Conservation (phyloP, 2,329 filamentous ascomycete genomes). For the Trichoderma semiorbis region DNA sequence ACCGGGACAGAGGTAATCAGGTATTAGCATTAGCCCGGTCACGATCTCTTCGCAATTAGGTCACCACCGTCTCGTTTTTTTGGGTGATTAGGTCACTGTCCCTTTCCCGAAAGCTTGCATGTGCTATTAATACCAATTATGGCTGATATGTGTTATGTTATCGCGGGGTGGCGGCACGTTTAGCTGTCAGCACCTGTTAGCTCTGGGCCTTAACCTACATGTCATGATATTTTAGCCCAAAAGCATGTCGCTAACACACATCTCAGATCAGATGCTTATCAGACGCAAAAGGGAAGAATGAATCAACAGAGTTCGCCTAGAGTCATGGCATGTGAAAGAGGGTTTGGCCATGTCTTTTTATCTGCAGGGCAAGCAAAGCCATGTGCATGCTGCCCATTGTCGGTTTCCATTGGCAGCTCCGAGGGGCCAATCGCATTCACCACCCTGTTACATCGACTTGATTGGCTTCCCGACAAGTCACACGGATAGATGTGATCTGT, state of each 20-base stretch:
- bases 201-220: neutral
- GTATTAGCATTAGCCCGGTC: neutral
- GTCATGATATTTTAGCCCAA: neutral
- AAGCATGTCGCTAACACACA: neutral
- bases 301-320: neutral
- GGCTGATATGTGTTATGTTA: neutral
- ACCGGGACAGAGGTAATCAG: neutral
- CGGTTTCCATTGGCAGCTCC: neutral
- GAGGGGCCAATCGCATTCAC: neutral
- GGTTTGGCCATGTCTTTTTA: too few relatives aligned
- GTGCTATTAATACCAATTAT: neutral
- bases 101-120: constrained; percentile 4
- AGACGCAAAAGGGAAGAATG: neutral
- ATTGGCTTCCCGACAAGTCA: neutral
- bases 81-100: neutral
- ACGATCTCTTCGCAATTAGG: neutral
- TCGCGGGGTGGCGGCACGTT: neutral
- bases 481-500: neutral
- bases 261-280: neutral
- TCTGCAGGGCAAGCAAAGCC: neutral
- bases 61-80: neutral
- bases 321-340: neutral
- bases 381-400: neutral
- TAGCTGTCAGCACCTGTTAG: neutral
- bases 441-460: too few relatives aligned